Evolutionary conservation across 75 land plant species (phyloP), one percentile per base, ranked within the genome.

Genomic region (Picea glauca): DNA sequence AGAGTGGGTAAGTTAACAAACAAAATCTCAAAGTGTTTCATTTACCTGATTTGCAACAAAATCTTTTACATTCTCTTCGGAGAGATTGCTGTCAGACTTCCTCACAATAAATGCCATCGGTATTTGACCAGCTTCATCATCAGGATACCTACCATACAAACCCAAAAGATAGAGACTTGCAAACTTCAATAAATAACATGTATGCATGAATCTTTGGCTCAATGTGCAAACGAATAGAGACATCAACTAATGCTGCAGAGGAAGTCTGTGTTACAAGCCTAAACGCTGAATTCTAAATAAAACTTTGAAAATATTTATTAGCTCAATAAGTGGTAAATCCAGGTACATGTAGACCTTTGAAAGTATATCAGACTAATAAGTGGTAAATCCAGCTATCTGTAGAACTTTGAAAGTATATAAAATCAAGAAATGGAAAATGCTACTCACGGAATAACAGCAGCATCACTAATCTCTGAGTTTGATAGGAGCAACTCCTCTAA

Each of bases 371-470:
- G 12, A 50, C 56, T 1, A 50, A 9, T 9, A 50, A 8, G 56
- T 50, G 56, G 20, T 56, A 23, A 50, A 50, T 50, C 56, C 17
- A 58, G 50, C 21, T 17, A 61, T 31, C 12, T 46, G 54, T 26
- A 3, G 13, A 32, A 5, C 40, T 50, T 15, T 26, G 43, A 43
- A 33, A 56, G 13, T 32, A 64, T 15, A 77, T 12, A 20, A 43
- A 13, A 40, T 11, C 20, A 7, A 20, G 5, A 26, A 50, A 12
- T 50, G 12, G 11, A 50, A 50, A 50, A 50, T 50, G 12, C 56
- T 50, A 64, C 93, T 57, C 79, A 94, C 97, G 95, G 95, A 21
- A 94, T 83, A n/a, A 94, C 97, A 62, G 95, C 95, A 61, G 89
- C 92, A 82, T 94, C 97, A n/a, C 75, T 68, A 60, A 94, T 88